These are phyloP conservation scores for Saccharomycopsis guyanensis DNA, from an alignment of 805 yeast genomes.

Conservation along the genomic window DNA sequence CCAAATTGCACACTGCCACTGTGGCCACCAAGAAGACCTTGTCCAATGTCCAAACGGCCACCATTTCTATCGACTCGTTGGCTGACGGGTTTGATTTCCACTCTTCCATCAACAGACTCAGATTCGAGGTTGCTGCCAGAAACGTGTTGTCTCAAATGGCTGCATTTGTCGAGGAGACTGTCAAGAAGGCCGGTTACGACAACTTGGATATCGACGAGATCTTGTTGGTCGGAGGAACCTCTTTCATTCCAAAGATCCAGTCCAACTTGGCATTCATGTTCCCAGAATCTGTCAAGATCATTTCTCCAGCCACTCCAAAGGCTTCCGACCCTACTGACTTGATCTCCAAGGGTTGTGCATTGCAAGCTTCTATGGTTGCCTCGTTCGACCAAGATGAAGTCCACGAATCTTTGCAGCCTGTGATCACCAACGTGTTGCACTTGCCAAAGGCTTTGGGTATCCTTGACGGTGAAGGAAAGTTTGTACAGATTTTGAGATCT, in stretches of 20 bases:
- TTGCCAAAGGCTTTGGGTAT: slow-evolving; percentile 78
- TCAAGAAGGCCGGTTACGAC: slow-evolving; percentile 78
- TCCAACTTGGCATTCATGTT: slow-evolving; percentile 63
- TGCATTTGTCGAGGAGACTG: slow-evolving; percentile 63
- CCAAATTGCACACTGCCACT: slow-evolving; percentile 80
- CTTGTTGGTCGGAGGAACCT: slow-evolving; percentile 85
- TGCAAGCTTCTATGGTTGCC: slow-evolving; percentile 85
- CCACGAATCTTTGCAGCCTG: slow-evolving; percentile 72
- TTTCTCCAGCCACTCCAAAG: slow-evolving; percentile 69
- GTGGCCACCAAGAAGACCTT: slow-evolving; percentile 83
- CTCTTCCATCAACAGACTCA: slow-evolving; percentile 85
- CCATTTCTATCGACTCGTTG: slow-evolving; percentile 89
- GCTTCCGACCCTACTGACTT: slow-evolving; percentile 85
- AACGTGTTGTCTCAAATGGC: slow-evolving; percentile 69
- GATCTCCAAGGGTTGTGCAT: slow-evolving; percentile 89
- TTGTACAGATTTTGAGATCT: slow-evolving; percentile 64
- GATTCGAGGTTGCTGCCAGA: slow-evolving; percentile 84
- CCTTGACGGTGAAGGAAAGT: slow-evolving; percentile 62
- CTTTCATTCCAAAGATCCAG: slow-evolving; percentile 88
- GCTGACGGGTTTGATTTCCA: slow-evolving; percentile 94
- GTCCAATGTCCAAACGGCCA: slow-evolving; percentile 80
- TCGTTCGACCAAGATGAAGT: slow-evolving; percentile 78
- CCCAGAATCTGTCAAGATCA: slow-evolving; percentile 62
- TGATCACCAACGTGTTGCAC: slow-evolving; percentile 85
- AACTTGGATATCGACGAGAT: slow-evolving; percentile 85